Base-by-base conservation (phyloP, 1,284 basidiomycete genomes). In the Melanopsichium pennsylvanicum region DNA sequence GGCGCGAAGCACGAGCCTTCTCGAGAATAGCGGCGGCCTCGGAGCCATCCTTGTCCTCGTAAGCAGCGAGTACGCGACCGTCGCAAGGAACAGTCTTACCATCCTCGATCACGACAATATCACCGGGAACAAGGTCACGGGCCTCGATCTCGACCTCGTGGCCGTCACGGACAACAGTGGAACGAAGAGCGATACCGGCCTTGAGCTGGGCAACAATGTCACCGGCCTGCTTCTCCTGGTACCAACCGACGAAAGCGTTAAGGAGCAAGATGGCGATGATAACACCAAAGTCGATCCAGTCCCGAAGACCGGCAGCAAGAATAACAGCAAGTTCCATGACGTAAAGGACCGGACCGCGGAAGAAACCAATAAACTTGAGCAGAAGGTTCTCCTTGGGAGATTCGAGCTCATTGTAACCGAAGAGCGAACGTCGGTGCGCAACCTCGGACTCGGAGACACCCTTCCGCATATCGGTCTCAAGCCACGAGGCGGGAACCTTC, bases 211-310 rank as follows among this genome's bases (percentile, higher is more conserved):
- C 84, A 58, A 85, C 84, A 72, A 85, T 85, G 74, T 85, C 84
- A 49, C 84, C 84, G 32, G 84, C 81, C 81, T 81, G 78, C 83
- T 86, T 86, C 72, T 86, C 85, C 74, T 86, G 72, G 75, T 86
- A 86, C 85, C 85, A 86, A 47, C 85, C 85, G 64, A 86, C 85
- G 51, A 84, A 82, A 37, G 85, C 85, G 81, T 86, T 86, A 63
- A 83, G 76, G 43, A 82, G 54, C 39, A 73, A 49, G 36, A 66
- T 72, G 69, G 79, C 74, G 51, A 83, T 83, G 52, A 85, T 85
- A 42, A 86, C 85, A 79, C 85, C 85, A 72, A 86, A 85, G 75
- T 86, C 85, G 60, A 82, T 82, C 82, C 82, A 82, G 72, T 82
- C 81, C 52, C 72, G 79, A n/a, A 82, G 77, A 81, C 81, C 82